Base-by-base conservation (phyloP, 345 rosid species). In the Trapa incisa region DNA sequence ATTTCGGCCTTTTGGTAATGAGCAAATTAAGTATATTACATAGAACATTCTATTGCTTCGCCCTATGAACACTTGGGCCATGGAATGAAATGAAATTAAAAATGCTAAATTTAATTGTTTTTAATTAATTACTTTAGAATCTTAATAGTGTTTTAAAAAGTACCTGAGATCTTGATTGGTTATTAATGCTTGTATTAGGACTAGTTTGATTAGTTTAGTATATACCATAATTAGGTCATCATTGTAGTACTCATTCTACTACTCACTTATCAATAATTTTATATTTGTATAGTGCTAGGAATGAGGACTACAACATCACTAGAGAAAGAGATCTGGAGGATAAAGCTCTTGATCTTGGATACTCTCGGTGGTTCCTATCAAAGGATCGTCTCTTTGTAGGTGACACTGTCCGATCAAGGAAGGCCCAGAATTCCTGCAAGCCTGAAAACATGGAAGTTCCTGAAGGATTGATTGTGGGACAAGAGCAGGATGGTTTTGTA, bases 401-500 rank as follows among this genome's bases (percentile, higher is more conserved):
- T 8, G 99, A 94, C 75, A 71, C 66, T 1, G 97, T 94, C 63
- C 95, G 92, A 57, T 94, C 99, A 11, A 83, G 96, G 78, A 90
- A 91, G 84, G 87, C 89, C 61, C 77, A 71, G 10, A 78, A 86
- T 69, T 81, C 87, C 1, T 73, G 72, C 78, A 84, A 86, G 71
- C 81, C 79, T 64, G 86, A 79, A 73, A 86, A 73, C 72, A 90
- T 90, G 96, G 85, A 85, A 73, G 81, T 94, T 67, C 96, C 95
- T 7, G 96, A 85, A 79, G 99, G 91, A 70, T 76, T 56, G 15
- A 86, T 91, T 32, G 99, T 94, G 71, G 99, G 97, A 63, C 96
- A 90, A 1, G 88, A 89, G 72, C 70, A 72, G 61, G 86, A 80
- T 75, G 86, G 82, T 67, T 91, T 80, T 79, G 88, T 80, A 61